Percentiles rank a stretch among this genome's conserved stretches.
Conservation (phyloP, 176 grass and related monocot species). For the Hsuehochloa calcarea region DNA sequence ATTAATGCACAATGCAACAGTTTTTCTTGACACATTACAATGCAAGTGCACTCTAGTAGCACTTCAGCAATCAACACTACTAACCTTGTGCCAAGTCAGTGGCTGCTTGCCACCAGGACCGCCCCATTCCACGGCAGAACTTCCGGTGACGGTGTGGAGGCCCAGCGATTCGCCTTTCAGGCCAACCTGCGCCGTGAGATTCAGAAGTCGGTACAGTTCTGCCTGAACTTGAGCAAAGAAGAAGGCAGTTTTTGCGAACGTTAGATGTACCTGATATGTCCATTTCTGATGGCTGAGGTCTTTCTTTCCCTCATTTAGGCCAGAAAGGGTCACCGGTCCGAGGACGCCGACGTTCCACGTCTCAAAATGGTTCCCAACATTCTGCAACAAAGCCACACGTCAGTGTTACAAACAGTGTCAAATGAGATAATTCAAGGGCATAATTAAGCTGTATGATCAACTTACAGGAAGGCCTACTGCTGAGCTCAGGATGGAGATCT, state of each 20-base stretch:
- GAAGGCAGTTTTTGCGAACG: background rate
- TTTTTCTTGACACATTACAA: background rate
- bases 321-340: conserved; percentile 64
- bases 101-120: conserved; percentile 45
- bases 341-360: conserved; percentile 81
- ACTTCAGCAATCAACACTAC: background rate
- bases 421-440: background rate
- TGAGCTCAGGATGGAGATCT: conserved; percentile 83
- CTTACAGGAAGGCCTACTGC: conserved; percentile 86
- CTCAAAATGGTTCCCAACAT: conserved; percentile 79
- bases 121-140: conserved; percentile 75
- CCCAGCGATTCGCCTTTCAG: conserved; percentile 68
- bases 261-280: conserved; percentile 67
- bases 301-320: conserved; percentile 66
- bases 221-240: background rate
- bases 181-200: conserved; percentile 46
- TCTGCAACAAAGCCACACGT: conserved; percentile 39
- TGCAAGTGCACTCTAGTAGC: background rate
- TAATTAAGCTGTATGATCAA: background rate
- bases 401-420: background rate
- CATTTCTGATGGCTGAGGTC: conserved; percentile 85
- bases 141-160: conserved; percentile 58
- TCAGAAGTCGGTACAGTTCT: background rate
- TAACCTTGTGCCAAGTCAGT: conserved; percentile 95
- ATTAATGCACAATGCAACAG: background rate